These are phyloP conservation scores for Beauveria pseudobassiana DNA, from an alignment of 2,329 filamentous ascomycete species.

Conservation along the genomic window DNA sequence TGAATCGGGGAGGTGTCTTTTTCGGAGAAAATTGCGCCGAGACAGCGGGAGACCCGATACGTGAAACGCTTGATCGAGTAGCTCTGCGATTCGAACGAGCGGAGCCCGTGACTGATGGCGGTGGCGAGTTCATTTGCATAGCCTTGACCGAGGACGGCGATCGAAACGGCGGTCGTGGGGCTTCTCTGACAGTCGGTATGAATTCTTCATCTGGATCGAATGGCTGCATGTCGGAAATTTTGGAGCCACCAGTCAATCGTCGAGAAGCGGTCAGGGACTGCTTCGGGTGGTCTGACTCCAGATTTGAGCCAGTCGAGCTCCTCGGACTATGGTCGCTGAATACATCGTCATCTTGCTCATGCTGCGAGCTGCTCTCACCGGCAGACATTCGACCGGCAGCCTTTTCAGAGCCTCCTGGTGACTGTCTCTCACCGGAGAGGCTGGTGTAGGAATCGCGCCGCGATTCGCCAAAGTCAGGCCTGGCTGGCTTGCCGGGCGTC, in stretches of 20 bases:
- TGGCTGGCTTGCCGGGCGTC: not conserved
- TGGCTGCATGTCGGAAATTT: conserved; percentile 45
- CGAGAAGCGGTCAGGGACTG: conserved; percentile 10
- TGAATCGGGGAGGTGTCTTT: conserved; percentile 52
- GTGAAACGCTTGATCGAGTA: conserved; percentile 42
- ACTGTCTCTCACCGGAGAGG: not conserved
- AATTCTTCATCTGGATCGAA: conserved; percentile 40
- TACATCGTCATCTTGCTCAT: conserved; percentile 47
- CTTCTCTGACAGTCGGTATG: conserved; percentile 48
- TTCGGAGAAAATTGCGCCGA: conserved; percentile 49
- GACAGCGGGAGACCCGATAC: conserved; percentile 46
- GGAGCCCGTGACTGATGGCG: conserved; percentile 48
- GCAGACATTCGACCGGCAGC: not conserved
- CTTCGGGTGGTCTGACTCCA: conserved; percentile 25
- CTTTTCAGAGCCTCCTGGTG: not conserved
- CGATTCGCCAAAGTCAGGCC: not conserved
- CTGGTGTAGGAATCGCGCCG: conserved; percentile 6
- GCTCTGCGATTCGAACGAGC: conserved; percentile 45
- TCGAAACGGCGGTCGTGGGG: conserved; percentile 57
- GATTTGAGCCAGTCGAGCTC: conserved; percentile 48
- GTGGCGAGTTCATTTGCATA: conserved; percentile 64
- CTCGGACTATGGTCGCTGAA: conserved; percentile 52
- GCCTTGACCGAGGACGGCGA: conserved; percentile 63
- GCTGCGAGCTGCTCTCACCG: conserved; percentile 37
- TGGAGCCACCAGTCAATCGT: conserved; percentile 24